Evolutionary conservation across 768 basidiomycete species (phyloP).

Genomic region (Boletellus ananiceps): DNA sequence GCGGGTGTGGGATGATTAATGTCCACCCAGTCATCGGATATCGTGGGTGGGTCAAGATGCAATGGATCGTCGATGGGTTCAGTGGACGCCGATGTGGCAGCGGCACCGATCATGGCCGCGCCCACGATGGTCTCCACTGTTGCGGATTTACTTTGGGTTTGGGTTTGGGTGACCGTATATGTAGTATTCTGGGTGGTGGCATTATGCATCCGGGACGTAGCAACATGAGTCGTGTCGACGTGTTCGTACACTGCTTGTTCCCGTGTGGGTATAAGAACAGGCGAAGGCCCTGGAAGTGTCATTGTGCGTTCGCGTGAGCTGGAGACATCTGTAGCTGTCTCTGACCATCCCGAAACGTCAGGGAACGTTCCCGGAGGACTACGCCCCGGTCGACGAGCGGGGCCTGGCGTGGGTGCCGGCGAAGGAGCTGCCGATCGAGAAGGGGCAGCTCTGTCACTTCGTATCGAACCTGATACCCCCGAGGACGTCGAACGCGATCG

Average conservation of each 20-base stretch:
- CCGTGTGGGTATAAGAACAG: constrained; percentile 25
- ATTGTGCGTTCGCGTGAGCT: constrained; percentile 12
- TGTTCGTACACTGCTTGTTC: constrained; percentile 12
- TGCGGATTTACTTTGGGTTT: constrained; percentile 2
- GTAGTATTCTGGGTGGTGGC: constrained; percentile 9
- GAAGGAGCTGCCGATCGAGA: constrained; percentile 21
- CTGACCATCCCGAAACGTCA: constrained; percentile 29
- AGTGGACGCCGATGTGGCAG: neutral
- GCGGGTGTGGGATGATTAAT: constrained; percentile 9
- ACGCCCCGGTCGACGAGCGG: constrained; percentile 21
- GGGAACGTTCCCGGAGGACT: constrained; percentile 29
- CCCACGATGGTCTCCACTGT: neutral
- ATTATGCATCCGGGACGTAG: constrained; percentile 4
- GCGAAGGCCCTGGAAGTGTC: constrained; percentile 19
- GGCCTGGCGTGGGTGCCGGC: constrained; percentile 11
- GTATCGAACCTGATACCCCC: constrained; percentile 21
- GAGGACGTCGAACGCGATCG: constrained; percentile 15
- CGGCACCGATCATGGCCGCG: neutral
- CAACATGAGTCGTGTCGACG: constrained; percentile 10
- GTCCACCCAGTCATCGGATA: constrained; percentile 32
- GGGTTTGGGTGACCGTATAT: constrained; percentile 9
- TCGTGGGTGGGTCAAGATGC: constrained; percentile 14
- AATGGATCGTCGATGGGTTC: constrained; percentile 14
- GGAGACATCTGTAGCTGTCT: constrained; percentile 27
- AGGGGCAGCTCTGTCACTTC: constrained; percentile 29